These are phyloP conservation scores for Echites panduratus DNA, from an alignment of 257 asterid genomes.

Conservation along the genomic window DNA sequence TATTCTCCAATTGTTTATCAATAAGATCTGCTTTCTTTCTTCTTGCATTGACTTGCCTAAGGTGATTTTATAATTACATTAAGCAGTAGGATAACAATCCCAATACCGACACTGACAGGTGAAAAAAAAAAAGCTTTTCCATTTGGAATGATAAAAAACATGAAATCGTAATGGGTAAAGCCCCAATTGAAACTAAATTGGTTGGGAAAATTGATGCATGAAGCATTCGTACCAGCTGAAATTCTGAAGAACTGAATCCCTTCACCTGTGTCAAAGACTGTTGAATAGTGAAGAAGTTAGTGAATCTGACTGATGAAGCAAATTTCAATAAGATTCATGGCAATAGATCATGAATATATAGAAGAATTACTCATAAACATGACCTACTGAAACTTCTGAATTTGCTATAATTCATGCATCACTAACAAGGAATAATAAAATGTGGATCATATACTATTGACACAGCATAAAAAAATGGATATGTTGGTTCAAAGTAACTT, in stretches of 20 bases:
- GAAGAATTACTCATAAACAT: background rate
- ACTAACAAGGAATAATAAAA: background rate
- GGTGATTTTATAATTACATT: no score
- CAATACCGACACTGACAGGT: background rate
- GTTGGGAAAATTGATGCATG: slow-evolving; percentile 5
- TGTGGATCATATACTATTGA: background rate
- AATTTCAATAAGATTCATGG: background rate
- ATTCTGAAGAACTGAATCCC: slow-evolving; percentile 59
- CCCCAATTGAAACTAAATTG: background rate
- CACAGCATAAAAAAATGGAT: background rate
- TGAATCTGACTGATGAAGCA: background rate
- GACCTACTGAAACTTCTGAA: background rate
- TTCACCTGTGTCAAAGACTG: slow-evolving; percentile 84
- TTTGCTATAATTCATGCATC: background rate
- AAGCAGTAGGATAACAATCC: background rate
- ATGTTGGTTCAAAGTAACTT: background rate
- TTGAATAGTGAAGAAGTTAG: slow-evolving; percentile 22
- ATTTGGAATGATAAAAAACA: background rate
- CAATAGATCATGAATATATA: background rate
- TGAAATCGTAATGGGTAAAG: background rate
- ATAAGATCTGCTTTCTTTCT: background rate
- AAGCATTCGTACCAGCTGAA: slow-evolving; percentile 83
- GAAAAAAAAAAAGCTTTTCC: background rate
- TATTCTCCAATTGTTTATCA: background rate
- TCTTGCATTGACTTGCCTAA: background rate